Percentiles rank a stretch among this genome's conserved stretches.
phyloP scores from a whole-genome alignment of 2,329 filamentous ascomycete species.

The Cytospora schulzeri region DNA sequence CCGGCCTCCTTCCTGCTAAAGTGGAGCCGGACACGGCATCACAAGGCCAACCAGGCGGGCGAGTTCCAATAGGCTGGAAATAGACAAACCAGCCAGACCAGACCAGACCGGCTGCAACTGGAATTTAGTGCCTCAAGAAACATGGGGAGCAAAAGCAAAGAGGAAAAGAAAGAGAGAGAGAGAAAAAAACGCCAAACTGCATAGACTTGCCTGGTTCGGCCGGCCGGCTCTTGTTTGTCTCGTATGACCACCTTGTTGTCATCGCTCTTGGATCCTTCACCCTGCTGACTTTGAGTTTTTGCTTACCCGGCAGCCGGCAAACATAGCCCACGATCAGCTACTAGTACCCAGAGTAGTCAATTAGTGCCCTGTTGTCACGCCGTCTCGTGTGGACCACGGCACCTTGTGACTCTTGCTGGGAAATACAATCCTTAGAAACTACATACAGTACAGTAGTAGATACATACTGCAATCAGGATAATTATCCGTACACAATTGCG shows the following conservation, averaged over 20 bases:
- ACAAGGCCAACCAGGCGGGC: background rate
- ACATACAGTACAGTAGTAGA: background rate
- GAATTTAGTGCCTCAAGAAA: background rate
- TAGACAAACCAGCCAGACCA: too few species aligned
- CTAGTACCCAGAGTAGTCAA: background rate
- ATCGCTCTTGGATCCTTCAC: background rate
- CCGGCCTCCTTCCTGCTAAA: conserved; percentile 5
- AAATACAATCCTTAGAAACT: background rate
- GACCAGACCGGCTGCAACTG: background rate
- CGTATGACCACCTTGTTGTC: conserved; percentile 1
- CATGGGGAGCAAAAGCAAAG: background rate
- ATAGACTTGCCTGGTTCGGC: conserved; percentile 15
- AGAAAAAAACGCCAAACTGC: background rate
- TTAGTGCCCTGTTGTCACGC: background rate
- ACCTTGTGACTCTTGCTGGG: background rate
- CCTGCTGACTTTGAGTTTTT: conserved; percentile 10
- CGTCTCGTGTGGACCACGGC: background rate
- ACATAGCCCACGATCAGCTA: background rate
- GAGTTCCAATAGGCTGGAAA: background rate
- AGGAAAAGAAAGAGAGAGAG: background rate
- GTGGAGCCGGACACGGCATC: background rate
- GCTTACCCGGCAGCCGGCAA: conserved; percentile 3
- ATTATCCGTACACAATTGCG: background rate
- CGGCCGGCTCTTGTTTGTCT: conserved; percentile 2
- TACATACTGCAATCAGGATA: background rate